Base-by-base conservation (phyloP, 768 basidiomycete genomes). In the Solioccasus polychromus region DNA sequence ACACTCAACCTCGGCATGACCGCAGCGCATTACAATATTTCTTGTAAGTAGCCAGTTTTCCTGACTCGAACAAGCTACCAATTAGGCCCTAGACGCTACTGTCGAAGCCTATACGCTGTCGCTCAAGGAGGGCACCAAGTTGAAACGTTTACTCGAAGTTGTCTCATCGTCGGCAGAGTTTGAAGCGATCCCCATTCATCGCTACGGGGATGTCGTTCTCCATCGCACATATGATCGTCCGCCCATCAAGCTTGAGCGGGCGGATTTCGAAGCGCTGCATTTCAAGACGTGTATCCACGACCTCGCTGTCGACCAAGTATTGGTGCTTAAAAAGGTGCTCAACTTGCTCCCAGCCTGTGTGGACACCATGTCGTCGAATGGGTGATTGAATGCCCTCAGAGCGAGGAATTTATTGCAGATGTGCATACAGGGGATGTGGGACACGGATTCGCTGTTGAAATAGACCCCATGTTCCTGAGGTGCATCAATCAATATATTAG, bases 401-500 rank as follows among this genome's bases (percentile, higher is more conserved):
- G 94, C 94, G 0, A 98, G 98, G 96, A 95, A 99, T 67, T 69
- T 98, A 36, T 90, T 89, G 8, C 96, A 98, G 67, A 98, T 98
- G 95, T 94, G 92, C 66, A 91, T 97, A 5, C 96, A 98, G 65
- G 92, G 88, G 0, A 83, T 95, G 68, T 98, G 96, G 96, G 95
- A 99, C 62, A 86, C 83, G 9, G 96, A 99, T 66, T 92, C 90
- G 29, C 93, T 94, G 0, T 68, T 98, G 55, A 92, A 89, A 61
- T 95, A 99, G 64, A 86, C 98, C 34, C 96, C 96, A 9, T 93
- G 96, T 68, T 99, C 68, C 82, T 5, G 91, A 95, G 42, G 90
- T 94, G 57, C 0, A 55, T 52, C 6, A n/a, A n/a, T n/a, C n/a
- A n/a, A n/a, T n/a, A n/a, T n/a, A n/a, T n/a, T n/a, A n/a, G n/a